Evolutionary conservation across 1,284 basidiomycete genomes (phyloP).

Genomic region (Erythrobasidium hasegawianum): DNA sequence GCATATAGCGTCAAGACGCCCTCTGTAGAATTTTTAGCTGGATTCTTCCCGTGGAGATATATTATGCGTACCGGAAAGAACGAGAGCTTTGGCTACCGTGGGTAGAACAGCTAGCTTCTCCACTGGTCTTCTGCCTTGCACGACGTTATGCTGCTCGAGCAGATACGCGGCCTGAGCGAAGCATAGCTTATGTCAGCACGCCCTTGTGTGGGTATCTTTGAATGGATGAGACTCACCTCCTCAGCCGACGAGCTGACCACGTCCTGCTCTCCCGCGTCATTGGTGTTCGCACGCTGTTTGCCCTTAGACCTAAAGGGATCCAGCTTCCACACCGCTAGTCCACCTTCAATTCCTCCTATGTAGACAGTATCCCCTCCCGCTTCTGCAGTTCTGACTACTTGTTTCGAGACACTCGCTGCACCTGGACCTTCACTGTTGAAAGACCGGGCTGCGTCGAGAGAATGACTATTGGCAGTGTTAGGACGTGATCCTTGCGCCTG

Average conservation of each 20-base stretch:
- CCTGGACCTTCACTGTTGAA: not conserved
- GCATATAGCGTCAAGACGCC: conserved; percentile 73
- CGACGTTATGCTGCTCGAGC: conserved; percentile 12
- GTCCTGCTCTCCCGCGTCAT: too few relatives aligned
- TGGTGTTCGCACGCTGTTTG: conserved; percentile 5
- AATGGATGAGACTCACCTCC: conserved; percentile 18
- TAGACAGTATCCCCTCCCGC: conserved; percentile 35
- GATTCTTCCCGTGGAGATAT: too few relatives aligned
- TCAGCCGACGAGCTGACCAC: conserved; percentile 3
- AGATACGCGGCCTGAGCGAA: conserved; percentile 9
- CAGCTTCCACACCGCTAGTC: conserved; percentile 36
- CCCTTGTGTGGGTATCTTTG: too few relatives aligned
- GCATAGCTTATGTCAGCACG: too few relatives aligned
- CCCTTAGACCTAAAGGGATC: conserved; percentile 9
- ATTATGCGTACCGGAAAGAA: conserved; percentile 42
- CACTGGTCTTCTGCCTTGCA: conserved; percentile 4
- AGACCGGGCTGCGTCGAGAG: not conserved
- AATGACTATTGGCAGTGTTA: not conserved
- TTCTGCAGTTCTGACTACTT: conserved; percentile 34
- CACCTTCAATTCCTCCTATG: conserved; percentile 35
- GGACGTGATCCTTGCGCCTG: not conserved
- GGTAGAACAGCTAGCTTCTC: conserved; percentile 37
- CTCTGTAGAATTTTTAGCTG: conserved; percentile 54
- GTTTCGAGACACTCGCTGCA: too few relatives aligned
- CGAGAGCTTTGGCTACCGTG: conserved; percentile 38